Percentiles rank a stretch among this genome's conserved stretches.
phyloP scores from a whole-genome alignment of 305 asterid genomes.

The Lippia alba region DNA sequence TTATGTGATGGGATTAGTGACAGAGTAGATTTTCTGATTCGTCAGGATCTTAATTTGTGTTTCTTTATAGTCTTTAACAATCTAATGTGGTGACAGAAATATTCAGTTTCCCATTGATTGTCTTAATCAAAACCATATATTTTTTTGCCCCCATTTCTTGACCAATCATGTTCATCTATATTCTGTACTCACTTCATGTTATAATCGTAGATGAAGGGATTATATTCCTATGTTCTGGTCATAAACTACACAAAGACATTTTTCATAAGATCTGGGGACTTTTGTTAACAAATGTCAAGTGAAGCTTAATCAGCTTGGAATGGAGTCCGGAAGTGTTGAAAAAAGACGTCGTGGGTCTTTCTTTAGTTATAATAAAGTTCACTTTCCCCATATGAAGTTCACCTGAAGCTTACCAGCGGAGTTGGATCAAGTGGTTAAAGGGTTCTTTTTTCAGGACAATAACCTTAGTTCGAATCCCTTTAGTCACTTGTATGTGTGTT shows the following conservation, averaged over 20 bases:
- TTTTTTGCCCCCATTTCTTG: constrained; percentile 5
- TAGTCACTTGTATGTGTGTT: too few species aligned
- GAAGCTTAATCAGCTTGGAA: background rate
- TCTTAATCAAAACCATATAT: constrained; percentile 18
- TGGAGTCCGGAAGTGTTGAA: too few species aligned
- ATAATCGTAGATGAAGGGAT: too few species aligned
- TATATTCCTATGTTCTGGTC: too few species aligned
- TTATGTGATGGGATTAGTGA: constrained; percentile 25
- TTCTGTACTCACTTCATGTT: too few species aligned
- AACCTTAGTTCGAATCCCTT: too few species aligned
- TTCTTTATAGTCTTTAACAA: constrained; percentile 39
- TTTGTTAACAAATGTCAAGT: background rate
- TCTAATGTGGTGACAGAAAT: constrained; percentile 30
- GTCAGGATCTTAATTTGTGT: constrained; percentile 25
- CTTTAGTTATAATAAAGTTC: too few species aligned
- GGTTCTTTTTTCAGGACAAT: too few species aligned
- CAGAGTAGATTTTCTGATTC: constrained; percentile 14
- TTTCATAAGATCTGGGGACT: background rate
- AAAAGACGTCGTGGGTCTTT: too few species aligned
- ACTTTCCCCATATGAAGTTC: too few species aligned
- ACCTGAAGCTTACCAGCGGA: too few species aligned
- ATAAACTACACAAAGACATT: background rate
- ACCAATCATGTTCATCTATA: constrained; percentile 6
- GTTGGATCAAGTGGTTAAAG: too few species aligned
- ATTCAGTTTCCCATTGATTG: constrained; percentile 16